These are phyloP conservation scores for Termitomyces sp. DNA, from an alignment of 768 basidiomycete genomes.

Conservation along the genomic window DNA sequence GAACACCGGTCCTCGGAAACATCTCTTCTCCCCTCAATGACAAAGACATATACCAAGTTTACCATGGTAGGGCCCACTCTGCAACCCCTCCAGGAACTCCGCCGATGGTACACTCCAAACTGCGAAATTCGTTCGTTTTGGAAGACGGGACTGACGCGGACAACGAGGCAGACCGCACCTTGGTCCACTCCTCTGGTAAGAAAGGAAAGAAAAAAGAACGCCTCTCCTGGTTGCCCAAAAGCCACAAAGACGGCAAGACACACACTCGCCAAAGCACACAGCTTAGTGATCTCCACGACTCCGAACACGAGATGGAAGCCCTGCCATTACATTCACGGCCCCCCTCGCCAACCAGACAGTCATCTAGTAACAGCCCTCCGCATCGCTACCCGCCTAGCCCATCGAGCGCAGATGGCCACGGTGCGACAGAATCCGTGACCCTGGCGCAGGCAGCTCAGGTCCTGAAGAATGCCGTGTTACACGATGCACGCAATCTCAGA, in stretches of 20 bases:
- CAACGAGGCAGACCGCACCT: slow-evolving; percentile 17
- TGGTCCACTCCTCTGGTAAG: slow-evolving; percentile 5
- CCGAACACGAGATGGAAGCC: slow-evolving; percentile 9
- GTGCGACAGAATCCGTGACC: slow-evolving; percentile 36
- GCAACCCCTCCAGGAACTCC: slow-evolving; percentile 19
- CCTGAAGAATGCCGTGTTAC: slow-evolving; percentile 66
- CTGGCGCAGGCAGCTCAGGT: slow-evolving; percentile 60
- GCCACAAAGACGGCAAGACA: background rate
- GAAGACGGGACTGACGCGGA: slow-evolving; percentile 17
- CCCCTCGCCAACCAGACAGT: slow-evolving; percentile 14
- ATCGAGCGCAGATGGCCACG: slow-evolving; percentile 14
- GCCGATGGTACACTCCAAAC: slow-evolving; percentile 9
- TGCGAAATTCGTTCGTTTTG: slow-evolving; percentile 9
- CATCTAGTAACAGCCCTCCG: background rate
- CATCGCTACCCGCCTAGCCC: slow-evolving; percentile 43
- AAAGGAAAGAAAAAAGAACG: slow-evolving; percentile 20
- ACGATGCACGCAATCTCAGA: slow-evolving; percentile 71
- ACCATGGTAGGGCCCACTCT: slow-evolving; percentile 30
- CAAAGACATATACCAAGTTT: slow-evolving; percentile 41
- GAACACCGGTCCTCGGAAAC: slow-evolving; percentile 43
- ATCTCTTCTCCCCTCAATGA: slow-evolving; percentile 28
- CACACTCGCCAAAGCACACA: slow-evolving; percentile 1
- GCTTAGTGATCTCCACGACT: background rate
- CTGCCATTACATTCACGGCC: slow-evolving; percentile 9
- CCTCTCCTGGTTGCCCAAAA: slow-evolving; percentile 11